Evolutionary conservation across 257 asterid genomes (phyloP).

Genomic region (Ajuga chamaepitys): DNA sequence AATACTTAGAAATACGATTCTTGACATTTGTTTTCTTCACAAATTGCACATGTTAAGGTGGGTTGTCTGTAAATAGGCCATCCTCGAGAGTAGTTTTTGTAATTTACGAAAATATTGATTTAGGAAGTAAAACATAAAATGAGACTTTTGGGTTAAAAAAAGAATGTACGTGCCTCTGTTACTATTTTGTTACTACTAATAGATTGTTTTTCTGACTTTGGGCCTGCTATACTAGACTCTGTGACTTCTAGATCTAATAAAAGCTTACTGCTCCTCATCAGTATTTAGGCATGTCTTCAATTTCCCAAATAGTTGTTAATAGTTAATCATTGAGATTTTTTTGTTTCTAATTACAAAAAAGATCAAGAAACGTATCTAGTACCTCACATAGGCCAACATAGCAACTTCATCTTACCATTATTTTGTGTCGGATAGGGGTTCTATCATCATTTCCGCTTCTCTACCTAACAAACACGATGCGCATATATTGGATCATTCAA

Average conservation of each 20-base stretch:
- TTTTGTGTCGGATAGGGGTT: too few relatives aligned
- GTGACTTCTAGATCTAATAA: neutral
- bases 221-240: neutral
- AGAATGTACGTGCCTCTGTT: neutral
- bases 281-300: too few relatives aligned
- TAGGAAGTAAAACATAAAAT: neutral
- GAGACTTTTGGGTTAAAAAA: neutral
- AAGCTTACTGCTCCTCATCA: neutral
- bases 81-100: neutral
- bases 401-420: too few relatives aligned
- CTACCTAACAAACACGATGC: neutral
- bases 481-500: neutral
- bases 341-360: too few relatives aligned
- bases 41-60: too few relatives aligned
- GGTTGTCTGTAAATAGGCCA: neutral
- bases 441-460: neutral
- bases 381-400: too few relatives aligned
- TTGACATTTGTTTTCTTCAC: too few relatives aligned
- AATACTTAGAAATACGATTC: too few relatives aligned
- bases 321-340: neutral
- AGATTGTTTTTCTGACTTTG: neutral
- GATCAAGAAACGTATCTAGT: too few relatives aligned
- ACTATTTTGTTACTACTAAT: neutral
- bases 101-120: neutral
- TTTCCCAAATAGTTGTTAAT: too few relatives aligned